Conservation (phyloP, 305 asterid genomes). For the Rubia balearica region DNA sequence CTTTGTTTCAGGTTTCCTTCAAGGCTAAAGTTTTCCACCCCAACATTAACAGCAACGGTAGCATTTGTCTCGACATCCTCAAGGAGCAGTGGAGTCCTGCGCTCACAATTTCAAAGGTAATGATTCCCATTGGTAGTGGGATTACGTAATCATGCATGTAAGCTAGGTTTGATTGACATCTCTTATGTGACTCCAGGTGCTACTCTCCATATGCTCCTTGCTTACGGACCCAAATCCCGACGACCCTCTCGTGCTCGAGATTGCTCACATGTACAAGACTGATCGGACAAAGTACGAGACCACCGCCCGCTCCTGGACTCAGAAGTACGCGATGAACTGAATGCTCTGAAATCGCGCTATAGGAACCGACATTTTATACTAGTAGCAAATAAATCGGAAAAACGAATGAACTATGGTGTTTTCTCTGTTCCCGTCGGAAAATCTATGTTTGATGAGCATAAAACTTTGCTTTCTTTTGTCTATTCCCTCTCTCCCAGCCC, state of each 20-base stretch:
- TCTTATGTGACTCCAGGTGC: conserved; percentile 26
- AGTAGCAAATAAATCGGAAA: neutral
- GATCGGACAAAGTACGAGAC: conserved; percentile 46
- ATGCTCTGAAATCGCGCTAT: neutral
- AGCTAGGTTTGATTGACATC: too few relatives aligned
- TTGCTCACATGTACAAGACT: conserved; percentile 59
- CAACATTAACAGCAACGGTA: conserved; percentile 64
- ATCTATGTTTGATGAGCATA: too few relatives aligned
- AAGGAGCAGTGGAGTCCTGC: conserved; percentile 90
- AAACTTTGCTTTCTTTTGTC: too few relatives aligned
- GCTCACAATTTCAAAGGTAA: conserved; percentile 66
- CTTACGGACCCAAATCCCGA: conserved; percentile 29
- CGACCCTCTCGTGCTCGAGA: conserved; percentile 44
- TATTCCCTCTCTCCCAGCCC: too few relatives aligned
- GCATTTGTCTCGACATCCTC: conserved; percentile 70
- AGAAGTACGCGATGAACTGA: conserved; percentile 62
- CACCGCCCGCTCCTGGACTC: conserved; percentile 60
- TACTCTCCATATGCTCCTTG: conserved; percentile 57
- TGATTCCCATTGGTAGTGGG: neutral
- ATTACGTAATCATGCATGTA: neutral
- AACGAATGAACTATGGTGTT: neutral
- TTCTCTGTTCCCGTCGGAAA: neutral
- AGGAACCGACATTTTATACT: conserved; percentile 7
- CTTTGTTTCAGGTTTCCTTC: conserved; percentile 43
- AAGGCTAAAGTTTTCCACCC: conserved; percentile 72